Percentiles rank a stretch among this genome's conserved stretches.
These are phyloP conservation scores for Russula lepida DNA, from an alignment of 768 basidiomycete species.

Conservation along the genomic window DNA sequence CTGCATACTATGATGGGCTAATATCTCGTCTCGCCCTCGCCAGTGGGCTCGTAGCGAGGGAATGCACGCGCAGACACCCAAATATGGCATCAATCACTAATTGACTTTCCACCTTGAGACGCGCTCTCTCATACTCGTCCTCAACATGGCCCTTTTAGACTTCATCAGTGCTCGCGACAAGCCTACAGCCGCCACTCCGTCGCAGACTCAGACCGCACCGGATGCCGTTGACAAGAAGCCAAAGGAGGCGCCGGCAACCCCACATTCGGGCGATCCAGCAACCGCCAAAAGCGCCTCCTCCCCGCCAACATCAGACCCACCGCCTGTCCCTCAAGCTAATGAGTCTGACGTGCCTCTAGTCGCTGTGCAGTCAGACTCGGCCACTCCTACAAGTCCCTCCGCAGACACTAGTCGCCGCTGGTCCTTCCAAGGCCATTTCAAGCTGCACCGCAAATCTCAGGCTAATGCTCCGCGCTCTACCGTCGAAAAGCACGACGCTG, in stretches of 20 bases:
- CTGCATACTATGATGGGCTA: too few species aligned
- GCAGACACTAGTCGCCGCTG: not conserved
- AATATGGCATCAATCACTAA: not conserved
- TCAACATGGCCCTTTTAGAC: conserved; percentile 7
- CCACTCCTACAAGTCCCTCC: not conserved
- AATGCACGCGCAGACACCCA: not conserved
- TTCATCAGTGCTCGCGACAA: not conserved
- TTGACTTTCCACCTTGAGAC: not conserved
- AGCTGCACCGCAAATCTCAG: conserved; percentile 1
- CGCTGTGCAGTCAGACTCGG: not conserved
- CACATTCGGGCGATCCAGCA: not conserved
- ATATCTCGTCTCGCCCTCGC: too few species aligned
- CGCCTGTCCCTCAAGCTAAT: not conserved
- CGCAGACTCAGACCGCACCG: not conserved
- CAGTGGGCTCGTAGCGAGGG: not conserved
- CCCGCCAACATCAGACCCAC: not conserved
- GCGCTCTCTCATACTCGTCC: not conserved
- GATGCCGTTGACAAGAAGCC: not conserved
- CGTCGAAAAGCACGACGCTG: not conserved
- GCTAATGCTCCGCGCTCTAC: not conserved
- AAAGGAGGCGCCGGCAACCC: not conserved
- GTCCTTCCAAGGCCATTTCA: conserved; percentile 8
- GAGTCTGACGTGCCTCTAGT: not conserved
- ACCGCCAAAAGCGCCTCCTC: not conserved
- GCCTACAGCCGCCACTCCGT: not conserved